Evolutionary conservation across 345 rosid genomes (phyloP), one percentile per base, ranked within the genome.

Genomic region (Salix koriyanagi): DNA sequence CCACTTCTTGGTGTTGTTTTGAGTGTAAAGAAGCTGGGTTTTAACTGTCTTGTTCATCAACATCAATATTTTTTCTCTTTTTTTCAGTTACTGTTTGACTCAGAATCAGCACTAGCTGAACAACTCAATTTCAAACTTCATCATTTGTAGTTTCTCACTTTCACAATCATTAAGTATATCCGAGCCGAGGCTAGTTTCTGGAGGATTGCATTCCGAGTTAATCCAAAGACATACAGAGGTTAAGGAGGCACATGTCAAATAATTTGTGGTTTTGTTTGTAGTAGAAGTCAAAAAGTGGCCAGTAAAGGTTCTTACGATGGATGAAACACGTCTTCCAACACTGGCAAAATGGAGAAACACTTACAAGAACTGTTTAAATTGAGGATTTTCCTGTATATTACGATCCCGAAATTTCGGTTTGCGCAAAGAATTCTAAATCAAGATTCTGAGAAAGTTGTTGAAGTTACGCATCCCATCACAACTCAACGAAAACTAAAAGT

Each of bases 1-100:
- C 66, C 75, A 44, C 10, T 80, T 84, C 77, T 83, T 77, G 62
- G 25, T 23, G 26, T 70, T 68, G 42, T 34, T 66, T 74, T 39
- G 78, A 69, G 71, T 39, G 19, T 74, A 54, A 66, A 79, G 37
- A 30, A 36, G 70, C 60, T 58, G 62, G 11, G 62, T 0, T 58
- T n/a, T 4, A 58, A 4, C 14, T 56, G 11, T 56, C 26, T 58
- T 23, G 9, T 58, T 58, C 25, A 13, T 58, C 62, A 3, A 25
- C 62, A 58, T 58, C 62, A 58, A 9, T 23, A 10, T 23, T 58
- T 58, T 36, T 12, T 21, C 39, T 13, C n/a, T 15, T 30, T 12
- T 13, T 39, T 36, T 9, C 23, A 15, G 1, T 32, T 23, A 19
- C 50, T 69, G 7, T 46, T 9, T 15, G 26, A 70, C 62, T 62